phyloP scores from a whole-genome alignment of 495 filamentous ascomycete species.

The Xeromyces bisporus region DNA sequence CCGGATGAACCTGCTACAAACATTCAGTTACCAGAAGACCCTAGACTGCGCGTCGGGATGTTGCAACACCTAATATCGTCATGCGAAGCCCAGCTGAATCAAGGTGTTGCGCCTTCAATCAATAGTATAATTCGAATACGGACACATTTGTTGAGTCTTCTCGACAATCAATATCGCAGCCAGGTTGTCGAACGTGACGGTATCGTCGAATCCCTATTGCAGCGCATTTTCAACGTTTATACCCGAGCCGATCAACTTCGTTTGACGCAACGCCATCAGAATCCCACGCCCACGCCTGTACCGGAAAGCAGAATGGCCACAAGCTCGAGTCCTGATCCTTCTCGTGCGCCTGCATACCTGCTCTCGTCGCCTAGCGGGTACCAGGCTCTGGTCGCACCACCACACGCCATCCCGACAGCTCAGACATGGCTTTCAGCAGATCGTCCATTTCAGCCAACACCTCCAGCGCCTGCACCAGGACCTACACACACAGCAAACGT shows the following conservation, averaged over 20 bases:
- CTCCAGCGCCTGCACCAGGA: neutral
- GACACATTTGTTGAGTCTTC: conserved; percentile 16
- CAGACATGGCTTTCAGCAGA: conserved; percentile 17
- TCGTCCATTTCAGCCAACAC: conserved; percentile 2
- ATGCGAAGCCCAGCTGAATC: conserved; percentile 24
- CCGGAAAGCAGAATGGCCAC: conserved; percentile 1
- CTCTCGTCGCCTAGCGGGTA: conserved; percentile 44
- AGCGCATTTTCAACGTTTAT: conserved; percentile 13
- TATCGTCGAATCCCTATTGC: conserved; percentile 12
- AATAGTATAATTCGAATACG: conserved; percentile 18
- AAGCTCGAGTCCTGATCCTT: neutral
- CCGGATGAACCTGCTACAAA: neutral
- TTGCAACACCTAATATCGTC: conserved; percentile 18
- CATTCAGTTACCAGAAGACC: conserved; percentile 5
- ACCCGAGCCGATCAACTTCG: conserved; percentile 16
- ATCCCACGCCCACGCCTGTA: too few relatives aligned
- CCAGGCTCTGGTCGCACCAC: conserved; percentile 36
- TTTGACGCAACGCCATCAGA: conserved; percentile 5
- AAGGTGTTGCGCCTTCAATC: conserved; percentile 14
- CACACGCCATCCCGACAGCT: conserved; percentile 26
- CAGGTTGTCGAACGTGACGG: conserved; percentile 9
- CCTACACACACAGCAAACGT: conserved; percentile 1
- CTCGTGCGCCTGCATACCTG: conserved; percentile 33
- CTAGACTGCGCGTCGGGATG: conserved; percentile 9
- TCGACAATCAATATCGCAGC: conserved; percentile 14